Percentiles rank a stretch among this genome's conserved stretches.
phyloP scores from a whole-genome alignment of 169 alveolate genomes.

The Eimeria maxima region DNA sequence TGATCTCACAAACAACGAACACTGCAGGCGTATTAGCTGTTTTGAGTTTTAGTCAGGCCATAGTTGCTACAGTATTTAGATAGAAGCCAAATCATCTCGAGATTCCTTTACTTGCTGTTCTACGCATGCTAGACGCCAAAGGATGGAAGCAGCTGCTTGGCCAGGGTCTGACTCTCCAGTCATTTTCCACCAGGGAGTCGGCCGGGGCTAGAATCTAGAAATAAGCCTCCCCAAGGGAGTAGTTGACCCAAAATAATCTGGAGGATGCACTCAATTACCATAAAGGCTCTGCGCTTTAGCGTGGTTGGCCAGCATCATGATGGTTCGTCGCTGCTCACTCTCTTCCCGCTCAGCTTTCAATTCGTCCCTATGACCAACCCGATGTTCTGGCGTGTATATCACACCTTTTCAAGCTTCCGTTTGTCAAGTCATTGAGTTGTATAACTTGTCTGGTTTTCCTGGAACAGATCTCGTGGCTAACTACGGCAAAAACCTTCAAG shows the following conservation, averaged over 20 bases:
- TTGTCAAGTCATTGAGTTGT: background rate
- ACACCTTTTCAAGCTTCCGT: background rate
- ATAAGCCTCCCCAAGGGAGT: background rate
- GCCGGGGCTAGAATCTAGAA: background rate
- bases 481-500: background rate
- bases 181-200: conserved; percentile 25
- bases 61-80: background rate
- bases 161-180: conserved; percentile 36
- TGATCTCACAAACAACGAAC: conserved; percentile 43
- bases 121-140: conserved; percentile 64
- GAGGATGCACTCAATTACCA: background rate
- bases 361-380: background rate
- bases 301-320: background rate
- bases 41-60: background rate
- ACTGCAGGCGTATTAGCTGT: background rate
- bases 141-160: conserved; percentile 54
- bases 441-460: background rate
- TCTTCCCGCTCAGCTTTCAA: background rate
- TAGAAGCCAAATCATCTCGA: background rate
- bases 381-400: background rate
- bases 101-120: conserved; percentile 24
- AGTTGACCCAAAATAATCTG: background rate
- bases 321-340: background rate
- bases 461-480: background rate
- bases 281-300: background rate